These are phyloP conservation scores for Trametes maxima DNA, from an alignment of 768 basidiomycete species.

Conservation along the genomic window DNA sequence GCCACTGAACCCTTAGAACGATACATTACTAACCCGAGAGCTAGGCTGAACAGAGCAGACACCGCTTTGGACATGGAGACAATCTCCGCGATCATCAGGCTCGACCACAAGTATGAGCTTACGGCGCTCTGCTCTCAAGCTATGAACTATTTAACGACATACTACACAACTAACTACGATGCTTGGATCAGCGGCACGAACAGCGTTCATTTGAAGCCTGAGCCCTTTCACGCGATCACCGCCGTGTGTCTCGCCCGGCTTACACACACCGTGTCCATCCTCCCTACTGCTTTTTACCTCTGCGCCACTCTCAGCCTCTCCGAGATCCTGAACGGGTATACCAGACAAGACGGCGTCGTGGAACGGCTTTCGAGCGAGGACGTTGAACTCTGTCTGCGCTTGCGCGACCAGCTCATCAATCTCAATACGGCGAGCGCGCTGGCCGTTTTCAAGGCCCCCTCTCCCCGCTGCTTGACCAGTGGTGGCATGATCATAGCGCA, in stretches of 20 bases:
- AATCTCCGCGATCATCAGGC: neutral
- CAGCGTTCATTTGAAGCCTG: neutral
- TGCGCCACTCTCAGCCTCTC: neutral
- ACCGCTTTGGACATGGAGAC: neutral
- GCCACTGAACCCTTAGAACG: neutral
- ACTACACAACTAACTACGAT: neutral
- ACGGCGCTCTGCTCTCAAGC: neutral
- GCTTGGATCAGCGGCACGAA: neutral
- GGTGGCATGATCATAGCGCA: too few species aligned
- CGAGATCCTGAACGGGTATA: neutral
- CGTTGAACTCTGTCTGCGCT: neutral
- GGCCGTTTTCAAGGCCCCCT: neutral
- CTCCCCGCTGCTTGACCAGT: too few species aligned
- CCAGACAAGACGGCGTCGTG: neutral
- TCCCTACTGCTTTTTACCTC: constrained; percentile 6
- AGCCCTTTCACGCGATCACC: neutral
- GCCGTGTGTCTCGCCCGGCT: neutral
- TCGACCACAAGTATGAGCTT: constrained; percentile 15
- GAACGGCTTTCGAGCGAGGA: neutral
- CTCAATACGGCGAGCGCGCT: neutral
- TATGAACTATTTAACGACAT: neutral
- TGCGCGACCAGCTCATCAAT: too few species aligned
- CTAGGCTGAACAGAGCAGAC: neutral
- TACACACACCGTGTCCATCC: neutral
- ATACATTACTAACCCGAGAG: neutral